Evolutionary conservation across 2,329 filamentous ascomycete genomes (phyloP), one percentile per base, ranked within the genome.

Genomic region (Colletotrichum falcatum): DNA sequence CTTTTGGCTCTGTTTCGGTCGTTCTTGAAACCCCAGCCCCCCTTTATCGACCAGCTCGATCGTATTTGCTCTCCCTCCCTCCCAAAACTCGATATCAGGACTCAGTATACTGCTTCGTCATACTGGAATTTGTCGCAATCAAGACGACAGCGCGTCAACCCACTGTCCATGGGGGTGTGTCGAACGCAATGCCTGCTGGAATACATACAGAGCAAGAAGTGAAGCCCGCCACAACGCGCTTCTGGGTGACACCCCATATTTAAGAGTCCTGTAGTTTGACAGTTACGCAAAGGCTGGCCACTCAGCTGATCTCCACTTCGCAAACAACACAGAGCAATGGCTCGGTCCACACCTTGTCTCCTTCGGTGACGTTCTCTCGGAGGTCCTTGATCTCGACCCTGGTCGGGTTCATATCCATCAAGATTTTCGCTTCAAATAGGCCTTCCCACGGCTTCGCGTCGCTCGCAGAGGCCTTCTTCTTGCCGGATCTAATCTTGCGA

Each of bases 281-380:
- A 48, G 59, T 39, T 60, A 26, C 37, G 11, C 9, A 35, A 8
- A 28, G 33, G 51, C 49, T 39, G 5, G 37, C 79, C 79, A 86
- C 65, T 85, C 66, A 71, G 48, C 66, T 82, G 67, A 88, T 84
- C 53, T 79, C 78, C n/a, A 79, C 75, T 28, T 79, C 79, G 75
- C 88, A 90, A 49, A 87, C 75, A 44, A 89, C 80, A 72, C 88
- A 90, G 58, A 80, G 77, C 39, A 86, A 76, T 5, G 82, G 81
- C 75, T 89, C 86, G 14, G 81, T 84, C 88, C 88, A 90, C 12
- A 78, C 80, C 77, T 85, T 87, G 39, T 84, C 83, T 2, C 86
- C 86, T 12, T 83, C 85, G 2, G 76, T 76, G 8, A 89, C 78
- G 12, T 81, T 79, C 37, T 82, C 75, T 56, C 88, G 82, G 55